Percentiles rank a stretch among this genome's conserved stretches.
Evolutionary conservation across 139 green algal genomes (phyloP).

Genomic region (Monoraphidium neglectum): DNA sequence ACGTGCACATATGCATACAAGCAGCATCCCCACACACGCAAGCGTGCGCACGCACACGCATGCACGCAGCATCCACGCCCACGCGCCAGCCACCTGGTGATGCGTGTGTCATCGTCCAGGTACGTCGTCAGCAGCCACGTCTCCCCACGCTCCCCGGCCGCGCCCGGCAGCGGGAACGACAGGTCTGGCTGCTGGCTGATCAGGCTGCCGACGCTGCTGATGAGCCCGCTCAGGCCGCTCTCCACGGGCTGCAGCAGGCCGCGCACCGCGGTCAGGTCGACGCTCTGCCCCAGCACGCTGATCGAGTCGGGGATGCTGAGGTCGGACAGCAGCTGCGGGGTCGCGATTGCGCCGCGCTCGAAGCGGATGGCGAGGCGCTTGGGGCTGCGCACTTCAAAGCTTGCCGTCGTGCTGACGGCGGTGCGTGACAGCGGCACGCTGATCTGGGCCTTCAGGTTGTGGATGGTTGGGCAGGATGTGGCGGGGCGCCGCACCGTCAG

Average conservation of each 20-base stretch:
- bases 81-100: conserved; percentile 48
- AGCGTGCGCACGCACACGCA: no score
- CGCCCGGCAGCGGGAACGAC: conserved; percentile 49
- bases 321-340: conserved; percentile 71
- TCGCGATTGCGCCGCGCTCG: conserved; percentile 61
- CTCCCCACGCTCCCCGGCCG: conserved; percentile 17
- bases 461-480: conserved; percentile 24
- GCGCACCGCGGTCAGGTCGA: conserved; percentile 74
- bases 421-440: conserved; percentile 58
- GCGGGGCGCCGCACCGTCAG: background rate
- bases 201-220: conserved; percentile 41
- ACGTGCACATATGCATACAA: no score
- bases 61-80: conserved; percentile 20
- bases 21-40: no score
- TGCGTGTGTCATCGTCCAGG: conserved; percentile 76
- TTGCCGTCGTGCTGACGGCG: conserved; percentile 63
- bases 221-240: conserved; percentile 26
- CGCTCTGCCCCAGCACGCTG: conserved; percentile 69
- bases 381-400: conserved; percentile 80
- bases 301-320: conserved; percentile 71
- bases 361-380: conserved; percentile 87
- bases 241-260: conserved; percentile 53
- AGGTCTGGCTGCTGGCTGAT: conserved; percentile 60
- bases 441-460: conserved; percentile 34
- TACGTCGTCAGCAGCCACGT: conserved; percentile 89